Evolutionary conservation across 352 stramenopile genomes (phyloP).

Genomic region (Phytophthora aleatoria): DNA sequence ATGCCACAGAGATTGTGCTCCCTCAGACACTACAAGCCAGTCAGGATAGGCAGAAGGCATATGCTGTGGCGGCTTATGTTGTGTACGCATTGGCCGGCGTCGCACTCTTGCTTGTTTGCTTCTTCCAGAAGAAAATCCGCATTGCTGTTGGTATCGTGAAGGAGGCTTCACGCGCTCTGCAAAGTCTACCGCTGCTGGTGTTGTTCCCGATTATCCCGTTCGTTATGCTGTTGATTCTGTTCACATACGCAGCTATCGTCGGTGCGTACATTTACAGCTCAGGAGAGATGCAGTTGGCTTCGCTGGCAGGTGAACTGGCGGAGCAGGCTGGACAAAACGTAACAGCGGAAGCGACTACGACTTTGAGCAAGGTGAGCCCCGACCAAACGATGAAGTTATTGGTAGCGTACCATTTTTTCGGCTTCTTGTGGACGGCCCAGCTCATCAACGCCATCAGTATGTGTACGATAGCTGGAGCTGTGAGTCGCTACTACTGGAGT

Average conservation of each 20-base stretch:
- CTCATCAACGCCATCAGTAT: slow-evolving; percentile 96
- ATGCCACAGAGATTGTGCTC: slow-evolving; percentile 35
- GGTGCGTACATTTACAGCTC: slow-evolving; percentile 78
- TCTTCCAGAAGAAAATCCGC: slow-evolving; percentile 84
- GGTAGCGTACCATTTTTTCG: slow-evolving; percentile 91
- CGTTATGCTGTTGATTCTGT: slow-evolving; percentile 60
- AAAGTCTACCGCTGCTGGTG: slow-evolving; percentile 62
- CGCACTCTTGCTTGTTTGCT: slow-evolving; percentile 79
- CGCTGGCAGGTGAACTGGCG: slow-evolving; percentile 27
- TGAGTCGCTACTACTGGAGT: slow-evolving; percentile 95
- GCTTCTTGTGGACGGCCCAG: slow-evolving; percentile 96
- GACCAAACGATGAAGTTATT: slow-evolving; percentile 71
- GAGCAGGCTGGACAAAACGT: slow-evolving; percentile 17
- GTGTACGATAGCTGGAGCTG: slow-evolving; percentile 93
- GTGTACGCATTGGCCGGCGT: slow-evolving; percentile 60
- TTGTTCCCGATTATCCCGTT: slow-evolving; percentile 76
- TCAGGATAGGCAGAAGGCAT: slow-evolving; percentile 64
- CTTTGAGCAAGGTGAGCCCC: slow-evolving; percentile 48
- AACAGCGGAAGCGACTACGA: slow-evolving; percentile 21
- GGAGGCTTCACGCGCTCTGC: slow-evolving; percentile 69
- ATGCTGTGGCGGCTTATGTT: slow-evolving; percentile 67
- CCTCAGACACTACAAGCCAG: slow-evolving; percentile 62
- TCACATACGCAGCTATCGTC: slow-evolving; percentile 67
- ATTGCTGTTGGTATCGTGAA: slow-evolving; percentile 80
- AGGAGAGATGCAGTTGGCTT: slow-evolving; percentile 45